Evolutionary conservation across 2,329 filamentous ascomycete species (phyloP), one percentile per base, ranked within the genome.

Genomic region (Volutella citrinella): DNA sequence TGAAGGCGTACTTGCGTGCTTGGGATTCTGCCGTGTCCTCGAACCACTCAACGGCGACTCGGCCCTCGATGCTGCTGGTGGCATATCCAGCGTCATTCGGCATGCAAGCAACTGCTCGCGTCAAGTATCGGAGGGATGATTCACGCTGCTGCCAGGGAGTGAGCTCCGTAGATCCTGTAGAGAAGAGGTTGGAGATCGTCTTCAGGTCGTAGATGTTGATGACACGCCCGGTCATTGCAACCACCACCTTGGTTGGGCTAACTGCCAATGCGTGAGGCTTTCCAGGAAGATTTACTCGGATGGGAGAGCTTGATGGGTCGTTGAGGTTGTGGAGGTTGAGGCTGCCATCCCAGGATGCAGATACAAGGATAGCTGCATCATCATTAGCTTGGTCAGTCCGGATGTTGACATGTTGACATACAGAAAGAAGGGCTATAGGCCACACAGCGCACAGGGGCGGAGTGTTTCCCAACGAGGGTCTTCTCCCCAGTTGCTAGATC

Each of bases 31-130:
- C 71, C 6, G 81, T 87, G 12, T 93, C 87, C 57, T 97, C 93
- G 59, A 98, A 97, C 87, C 90, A 97, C 63, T 98, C 93, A 2
- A 98, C 93, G 0, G 90, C 91, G 3, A 98, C 89, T 51, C 93
- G 82, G 5, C 93, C 93, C 59, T 98, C 93, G 53, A 98, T 98
- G 53, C 83, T 90, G 38, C 80, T 87, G 2, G 85, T 91, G 9
- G 91, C 90, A 59, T 97, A 98, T 6, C 93, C 93, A 10, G 84
- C 86, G 48, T 96, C 93, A 52, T 93, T 90, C 11, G 93, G 91
- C 93, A 98, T 97, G 62, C 91, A 95, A 12, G 89, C 82, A 1
- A 97, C 86, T 13, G 87, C 87, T 40, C 93, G 80, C 2, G 91
- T 97, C 72, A 96, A 88, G 66, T 95, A 98, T 61, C 96, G 95